phyloP scores from a whole-genome alignment of 257 asterid genomes.

The Leptodermis oblonga region DNA sequence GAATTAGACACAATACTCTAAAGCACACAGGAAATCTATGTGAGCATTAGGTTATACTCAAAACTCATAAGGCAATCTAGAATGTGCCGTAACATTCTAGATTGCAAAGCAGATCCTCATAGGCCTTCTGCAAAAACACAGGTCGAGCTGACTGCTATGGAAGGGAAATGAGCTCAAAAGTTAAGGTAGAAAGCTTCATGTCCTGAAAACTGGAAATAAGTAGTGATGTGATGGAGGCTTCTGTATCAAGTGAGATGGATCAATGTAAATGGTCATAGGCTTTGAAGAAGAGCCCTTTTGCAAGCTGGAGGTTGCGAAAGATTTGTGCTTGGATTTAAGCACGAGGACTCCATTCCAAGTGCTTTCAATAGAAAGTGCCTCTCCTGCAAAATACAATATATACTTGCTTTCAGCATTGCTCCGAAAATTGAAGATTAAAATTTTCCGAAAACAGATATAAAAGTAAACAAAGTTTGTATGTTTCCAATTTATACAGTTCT shows the following conservation, averaged over 20 bases:
- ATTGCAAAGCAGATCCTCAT: slow-evolving; percentile 62
- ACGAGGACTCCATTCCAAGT: slow-evolving; percentile 77
- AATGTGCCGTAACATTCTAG: slow-evolving; percentile 71
- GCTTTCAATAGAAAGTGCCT: slow-evolving; percentile 85
- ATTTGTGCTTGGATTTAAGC: slow-evolving; percentile 40
- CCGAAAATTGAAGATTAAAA: neutral
- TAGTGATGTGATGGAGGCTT: slow-evolving; percentile 32
- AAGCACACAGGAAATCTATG: slow-evolving; percentile 36
- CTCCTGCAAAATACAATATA: slow-evolving; percentile 62
- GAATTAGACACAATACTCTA: slow-evolving; percentile 50
- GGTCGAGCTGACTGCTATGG: slow-evolving; percentile 69
- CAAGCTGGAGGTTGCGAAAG: slow-evolving; percentile 78
- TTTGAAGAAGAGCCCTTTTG: slow-evolving; percentile 97
- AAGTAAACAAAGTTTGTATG: neutral
- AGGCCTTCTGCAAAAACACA: slow-evolving; percentile 64
- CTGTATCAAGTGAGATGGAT: slow-evolving; percentile 27
- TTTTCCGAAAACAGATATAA: neutral
- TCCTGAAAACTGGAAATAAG: slow-evolving; percentile 30
- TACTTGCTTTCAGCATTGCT: neutral
- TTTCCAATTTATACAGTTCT: neutral
- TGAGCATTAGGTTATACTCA: slow-evolving; percentile 43
- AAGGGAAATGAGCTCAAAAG: slow-evolving; percentile 40
- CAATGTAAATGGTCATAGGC: slow-evolving; percentile 54
- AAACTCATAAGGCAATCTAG: slow-evolving; percentile 43
- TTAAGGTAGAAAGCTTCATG: slow-evolving; percentile 33